Percentiles rank a stretch among this genome's conserved stretches.
Evolutionary conservation across 805 yeast genomes (phyloP).

Genomic region (Blastobotrys chiropterorum): DNA sequence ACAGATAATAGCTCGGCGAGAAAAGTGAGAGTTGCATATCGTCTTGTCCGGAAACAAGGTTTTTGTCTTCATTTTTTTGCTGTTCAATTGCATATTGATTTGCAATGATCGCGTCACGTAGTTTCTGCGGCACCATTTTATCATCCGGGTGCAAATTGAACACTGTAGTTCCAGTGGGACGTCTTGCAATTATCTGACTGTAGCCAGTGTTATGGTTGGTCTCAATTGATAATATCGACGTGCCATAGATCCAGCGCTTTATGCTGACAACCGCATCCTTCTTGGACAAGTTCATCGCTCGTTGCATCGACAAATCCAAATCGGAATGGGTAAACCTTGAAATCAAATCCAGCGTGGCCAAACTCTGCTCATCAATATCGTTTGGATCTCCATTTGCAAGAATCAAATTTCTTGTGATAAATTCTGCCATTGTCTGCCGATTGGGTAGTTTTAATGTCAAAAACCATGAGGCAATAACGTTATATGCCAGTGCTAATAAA

Average conservation of each 20-base stretch:
- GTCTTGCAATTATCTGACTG: slow-evolving; percentile 44
- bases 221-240: slow-evolving; percentile 49
- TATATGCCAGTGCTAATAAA: slow-evolving; percentile 56
- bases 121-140: slow-evolving; percentile 15
- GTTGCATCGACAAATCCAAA: slow-evolving; percentile 45
- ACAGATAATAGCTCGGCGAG: slow-evolving; percentile 42
- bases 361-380: slow-evolving; percentile 43
- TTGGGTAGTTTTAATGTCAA: slow-evolving; percentile 54
- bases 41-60: not conserved
- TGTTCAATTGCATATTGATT: not conserved
- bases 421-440: slow-evolving; percentile 55
- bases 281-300: slow-evolving; percentile 10
- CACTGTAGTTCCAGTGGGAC: slow-evolving; percentile 60
- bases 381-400: slow-evolving; percentile 32
- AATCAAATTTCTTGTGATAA: slow-evolving; percentile 52
- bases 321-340: slow-evolving; percentile 61
- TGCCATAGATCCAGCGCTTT: slow-evolving; percentile 57
- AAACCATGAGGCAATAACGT: slow-evolving; percentile 67
- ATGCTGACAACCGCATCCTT: slow-evolving; percentile 7
- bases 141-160: slow-evolving; percentile 35
- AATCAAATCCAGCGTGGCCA: slow-evolving; percentile 63
- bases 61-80: not conserved
- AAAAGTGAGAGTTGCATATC: slow-evolving; percentile 13
- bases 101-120: slow-evolving; percentile 2
- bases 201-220: slow-evolving; percentile 49